Conservation (phyloP, 768 basidiomycete genomes). For the Crassisporium funariophilum region DNA sequence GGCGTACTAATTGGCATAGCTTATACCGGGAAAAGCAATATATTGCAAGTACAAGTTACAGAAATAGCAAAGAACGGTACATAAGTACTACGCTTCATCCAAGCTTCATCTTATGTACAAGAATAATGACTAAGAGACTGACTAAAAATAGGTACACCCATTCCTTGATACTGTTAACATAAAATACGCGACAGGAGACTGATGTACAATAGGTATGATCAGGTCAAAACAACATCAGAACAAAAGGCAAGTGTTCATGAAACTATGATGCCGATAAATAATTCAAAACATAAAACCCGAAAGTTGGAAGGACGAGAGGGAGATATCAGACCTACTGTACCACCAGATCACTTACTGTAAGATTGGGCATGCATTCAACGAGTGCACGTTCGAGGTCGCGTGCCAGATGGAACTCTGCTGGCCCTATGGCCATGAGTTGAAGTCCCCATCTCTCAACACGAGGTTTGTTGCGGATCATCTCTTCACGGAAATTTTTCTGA, state of each 20-base stretch:
- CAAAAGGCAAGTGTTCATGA: too few relatives aligned
- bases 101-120: background rate
- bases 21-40: too few relatives aligned
- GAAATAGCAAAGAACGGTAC: too few relatives aligned
- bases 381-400: background rate
- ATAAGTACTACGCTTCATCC: too few relatives aligned
- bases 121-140: background rate
- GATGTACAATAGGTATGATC: too few relatives aligned
- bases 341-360: background rate
- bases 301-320: background rate
- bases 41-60: too few relatives aligned
- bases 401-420: conserved; percentile 1
- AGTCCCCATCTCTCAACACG: conserved; percentile 7
- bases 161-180: too few relatives aligned
- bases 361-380: background rate
- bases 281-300: background rate
- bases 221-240: too few relatives aligned
- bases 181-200: too few relatives aligned
- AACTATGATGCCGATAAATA: background rate
- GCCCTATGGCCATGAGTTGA: conserved; percentile 8
- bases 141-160: background rate
- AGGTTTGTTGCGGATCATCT: background rate
- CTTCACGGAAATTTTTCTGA: conserved; percentile 6
- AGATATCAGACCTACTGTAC: background rate
- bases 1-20: too few relatives aligned